These are phyloP conservation scores for Phytophthora foliorum DNA, from an alignment of 352 stramenopile species.

Conservation along the genomic window DNA sequence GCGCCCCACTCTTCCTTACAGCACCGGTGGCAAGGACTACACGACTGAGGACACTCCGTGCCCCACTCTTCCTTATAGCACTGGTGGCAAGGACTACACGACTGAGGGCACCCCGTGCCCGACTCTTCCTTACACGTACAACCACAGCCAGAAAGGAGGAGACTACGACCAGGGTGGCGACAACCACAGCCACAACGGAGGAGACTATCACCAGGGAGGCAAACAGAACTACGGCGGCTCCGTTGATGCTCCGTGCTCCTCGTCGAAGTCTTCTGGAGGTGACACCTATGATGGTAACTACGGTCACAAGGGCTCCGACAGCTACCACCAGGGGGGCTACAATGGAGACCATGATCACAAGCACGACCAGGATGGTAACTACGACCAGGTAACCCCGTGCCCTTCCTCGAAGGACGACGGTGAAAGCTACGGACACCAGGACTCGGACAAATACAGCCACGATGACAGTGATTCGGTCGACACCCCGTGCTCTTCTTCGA, in stretches of 20 bases:
- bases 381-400: background rate
- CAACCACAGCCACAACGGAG: background rate
- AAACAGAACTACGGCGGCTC: background rate
- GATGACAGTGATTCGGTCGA: background rate
- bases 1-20: slow-evolving; percentile 20
- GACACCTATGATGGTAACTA: background rate
- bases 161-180: background rate
- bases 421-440: background rate
- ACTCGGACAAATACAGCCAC: background rate
- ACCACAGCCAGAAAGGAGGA: background rate
- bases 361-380: background rate
- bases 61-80: slow-evolving; percentile 7
- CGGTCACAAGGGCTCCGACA: background rate
- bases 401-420: background rate
- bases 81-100: background rate
- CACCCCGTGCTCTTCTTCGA: background rate
- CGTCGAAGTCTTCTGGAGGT: background rate
- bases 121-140: slow-evolving; percentile 18
- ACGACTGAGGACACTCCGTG: slow-evolving; percentile 16
- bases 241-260: slow-evolving; percentile 1
- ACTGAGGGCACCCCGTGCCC: slow-evolving; percentile 18
- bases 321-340: too few relatives aligned
- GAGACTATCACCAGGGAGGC: slow-evolving; percentile 8
- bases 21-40: background rate
- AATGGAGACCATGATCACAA: too few relatives aligned